These are phyloP conservation scores for Hypoxylon fuscum DNA, from an alignment of 495 filamentous ascomycete genomes.

Conservation along the genomic window DNA sequence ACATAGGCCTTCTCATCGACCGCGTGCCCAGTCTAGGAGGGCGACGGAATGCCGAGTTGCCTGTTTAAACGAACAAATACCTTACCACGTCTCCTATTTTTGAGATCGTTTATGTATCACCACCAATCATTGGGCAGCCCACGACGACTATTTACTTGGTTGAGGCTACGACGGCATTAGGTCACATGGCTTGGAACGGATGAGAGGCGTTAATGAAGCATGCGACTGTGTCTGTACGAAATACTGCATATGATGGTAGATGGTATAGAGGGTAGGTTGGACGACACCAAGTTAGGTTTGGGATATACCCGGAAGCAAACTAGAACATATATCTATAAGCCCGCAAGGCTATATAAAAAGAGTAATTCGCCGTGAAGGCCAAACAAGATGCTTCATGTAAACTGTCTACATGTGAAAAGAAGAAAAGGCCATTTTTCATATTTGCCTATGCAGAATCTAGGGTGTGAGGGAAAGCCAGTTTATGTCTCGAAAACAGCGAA, in stretches of 20 bases:
- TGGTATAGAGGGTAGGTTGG: constrained; percentile 24
- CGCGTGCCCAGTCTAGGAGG: constrained; percentile 62
- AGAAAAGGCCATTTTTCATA: constrained; percentile 28
- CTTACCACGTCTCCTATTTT: neutral
- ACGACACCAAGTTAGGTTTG: constrained; percentile 24
- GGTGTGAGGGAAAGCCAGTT: constrained; percentile 7
- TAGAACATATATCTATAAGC: constrained; percentile 33
- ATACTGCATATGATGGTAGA: constrained; percentile 39
- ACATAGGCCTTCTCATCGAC: constrained; percentile 75
- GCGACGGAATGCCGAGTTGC: constrained; percentile 77
- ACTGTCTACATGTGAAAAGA: constrained; percentile 34
- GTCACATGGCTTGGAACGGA: constrained; percentile 6
- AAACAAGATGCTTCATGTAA: constrained; percentile 15
- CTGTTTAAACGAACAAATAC: constrained; percentile 62
- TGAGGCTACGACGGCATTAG: constrained; percentile 3
- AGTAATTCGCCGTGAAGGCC: constrained; percentile 10
- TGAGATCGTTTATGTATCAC: neutral
- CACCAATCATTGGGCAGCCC: neutral
- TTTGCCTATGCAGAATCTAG: constrained; percentile 50
- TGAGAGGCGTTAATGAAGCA: constrained; percentile 15
- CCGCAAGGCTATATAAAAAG: constrained; percentile 26
- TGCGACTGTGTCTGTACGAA: constrained; percentile 20
- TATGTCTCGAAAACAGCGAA: constrained; percentile 25
- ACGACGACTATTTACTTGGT: constrained; percentile 5
- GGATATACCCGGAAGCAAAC: constrained; percentile 38